Evolutionary conservation across 768 basidiomycete species (phyloP).

Genomic region (Zangia roseola): DNA sequence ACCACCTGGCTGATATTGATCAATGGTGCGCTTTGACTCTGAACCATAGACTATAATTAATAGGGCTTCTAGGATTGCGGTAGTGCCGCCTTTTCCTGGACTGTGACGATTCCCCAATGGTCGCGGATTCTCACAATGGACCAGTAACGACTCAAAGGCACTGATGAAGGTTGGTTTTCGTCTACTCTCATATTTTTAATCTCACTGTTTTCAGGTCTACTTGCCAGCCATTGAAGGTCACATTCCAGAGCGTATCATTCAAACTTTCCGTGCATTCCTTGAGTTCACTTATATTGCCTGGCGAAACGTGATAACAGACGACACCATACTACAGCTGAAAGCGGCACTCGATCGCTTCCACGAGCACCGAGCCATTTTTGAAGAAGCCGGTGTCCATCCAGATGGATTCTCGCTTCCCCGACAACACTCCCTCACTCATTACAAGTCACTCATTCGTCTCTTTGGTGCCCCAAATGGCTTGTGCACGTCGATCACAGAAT

Average conservation of each 20-base stretch:
- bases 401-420: not conserved
- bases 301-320: not conserved
- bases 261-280: not conserved
- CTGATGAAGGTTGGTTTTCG: not conserved
- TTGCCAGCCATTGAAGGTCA: not conserved
- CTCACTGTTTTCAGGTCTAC: not conserved
- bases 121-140: slow-evolving; percentile 1
- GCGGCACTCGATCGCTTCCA: not conserved
- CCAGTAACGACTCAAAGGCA: not conserved
- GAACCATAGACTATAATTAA: not conserved
- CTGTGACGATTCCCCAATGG: not conserved
- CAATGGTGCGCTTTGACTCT: too few relatives aligned
- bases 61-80: not conserved
- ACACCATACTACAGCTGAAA: not conserved
- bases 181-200: not conserved
- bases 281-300: not conserved
- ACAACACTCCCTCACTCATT: not conserved
- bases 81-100: not conserved
- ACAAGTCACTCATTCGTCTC: not conserved
- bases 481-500: not conserved
- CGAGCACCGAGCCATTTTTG: not conserved
- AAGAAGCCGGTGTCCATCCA: not conserved
- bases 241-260: not conserved
- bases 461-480: not conserved
- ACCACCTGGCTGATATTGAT: too few relatives aligned